phyloP scores from a whole-genome alignment of 108 stramenopile genomes.

The Bacterosira constricta region DNA sequence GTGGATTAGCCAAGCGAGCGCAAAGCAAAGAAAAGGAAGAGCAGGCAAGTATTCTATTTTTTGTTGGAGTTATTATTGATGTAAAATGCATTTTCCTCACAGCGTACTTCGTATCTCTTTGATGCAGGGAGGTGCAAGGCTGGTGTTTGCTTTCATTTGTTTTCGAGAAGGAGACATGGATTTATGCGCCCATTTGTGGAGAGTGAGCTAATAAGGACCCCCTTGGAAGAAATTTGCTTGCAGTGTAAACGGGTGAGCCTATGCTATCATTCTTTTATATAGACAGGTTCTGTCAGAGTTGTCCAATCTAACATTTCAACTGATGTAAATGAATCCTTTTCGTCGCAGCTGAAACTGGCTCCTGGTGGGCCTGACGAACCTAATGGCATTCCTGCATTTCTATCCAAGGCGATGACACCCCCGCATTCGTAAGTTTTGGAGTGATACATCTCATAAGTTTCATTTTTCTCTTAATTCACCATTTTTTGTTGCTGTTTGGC shows the following conservation, averaged over 20 bases:
- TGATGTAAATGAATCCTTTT: neutral
- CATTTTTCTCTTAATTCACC: neutral
- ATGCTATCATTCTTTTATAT: no score
- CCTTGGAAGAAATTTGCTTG: slow-evolving; percentile 78
- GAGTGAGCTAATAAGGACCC: slow-evolving; percentile 76
- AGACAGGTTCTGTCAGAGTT: no score
- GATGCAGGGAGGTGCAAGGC: slow-evolving; percentile 59
- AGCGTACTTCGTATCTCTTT: no score
- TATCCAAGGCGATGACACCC: slow-evolving; percentile 73
- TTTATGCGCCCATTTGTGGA: slow-evolving; percentile 70
- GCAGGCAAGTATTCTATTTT: slow-evolving; percentile 81
- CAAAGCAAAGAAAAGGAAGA: slow-evolving; percentile 89
- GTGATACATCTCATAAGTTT: neutral
- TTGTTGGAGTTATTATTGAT: no score
- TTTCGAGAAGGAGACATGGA: slow-evolving; percentile 60
- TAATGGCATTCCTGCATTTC: slow-evolving; percentile 72
- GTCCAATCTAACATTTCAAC: neutral
- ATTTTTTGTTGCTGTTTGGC: no score
- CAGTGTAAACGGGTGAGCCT: slow-evolving; percentile 53
- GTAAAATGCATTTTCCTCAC: no score
- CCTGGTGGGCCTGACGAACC: slow-evolving; percentile 67
- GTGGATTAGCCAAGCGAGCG: slow-evolving; percentile 84
- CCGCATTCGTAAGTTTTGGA: slow-evolving; percentile 54
- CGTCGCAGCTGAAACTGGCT: slow-evolving; percentile 53
- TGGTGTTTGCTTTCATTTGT: slow-evolving; percentile 83